Conservation (phyloP, 2,329 filamentous ascomycete genomes). For the Stemphylium lycopersici region DNA sequence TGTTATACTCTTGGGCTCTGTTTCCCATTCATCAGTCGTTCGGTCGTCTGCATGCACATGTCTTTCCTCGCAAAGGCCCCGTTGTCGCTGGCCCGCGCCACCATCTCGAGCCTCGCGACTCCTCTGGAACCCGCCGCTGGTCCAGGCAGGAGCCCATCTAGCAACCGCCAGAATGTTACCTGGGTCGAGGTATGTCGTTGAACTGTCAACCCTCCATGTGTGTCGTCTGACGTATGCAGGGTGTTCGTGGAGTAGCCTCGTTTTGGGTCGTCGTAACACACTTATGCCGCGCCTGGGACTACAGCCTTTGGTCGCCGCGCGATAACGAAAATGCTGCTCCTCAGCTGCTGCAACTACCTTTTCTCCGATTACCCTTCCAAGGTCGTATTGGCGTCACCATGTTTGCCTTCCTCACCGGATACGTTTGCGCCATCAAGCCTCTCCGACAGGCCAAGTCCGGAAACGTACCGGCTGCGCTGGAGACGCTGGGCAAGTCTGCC, state of each 20-base stretch:
- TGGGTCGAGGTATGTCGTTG: constrained; percentile 48
- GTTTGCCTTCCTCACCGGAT: constrained; percentile 63
- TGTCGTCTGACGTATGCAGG: constrained; percentile 42
- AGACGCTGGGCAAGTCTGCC: constrained; percentile 59
- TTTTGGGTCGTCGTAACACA: constrained; percentile 61
- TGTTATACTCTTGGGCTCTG: constrained; percentile 6
- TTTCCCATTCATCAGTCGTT: constrained; percentile 14
- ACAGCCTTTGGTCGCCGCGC: constrained; percentile 57
- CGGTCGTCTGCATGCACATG: constrained; percentile 32
- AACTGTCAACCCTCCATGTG: not conserved
- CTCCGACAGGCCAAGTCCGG: constrained; percentile 58
- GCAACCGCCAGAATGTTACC: constrained; percentile 47
- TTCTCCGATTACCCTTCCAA: constrained; percentile 63
- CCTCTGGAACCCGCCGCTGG: constrained; percentile 15
- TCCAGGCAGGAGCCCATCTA: constrained; percentile 32
- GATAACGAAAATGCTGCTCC: constrained; percentile 52
- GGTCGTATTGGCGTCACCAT: constrained; percentile 62
- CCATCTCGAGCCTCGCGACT: constrained; percentile 24
- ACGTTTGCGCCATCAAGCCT: constrained; percentile 62
- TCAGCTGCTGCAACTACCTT: constrained; percentile 57
- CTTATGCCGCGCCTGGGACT: constrained; percentile 59
- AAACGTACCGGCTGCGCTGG: constrained; percentile 53
- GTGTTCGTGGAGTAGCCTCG: constrained; percentile 60
- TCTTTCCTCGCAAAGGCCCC: constrained; percentile 34
- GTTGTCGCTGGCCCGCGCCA: constrained; percentile 34